phyloP scores from a whole-genome alignment of 352 stramenopile species.

The Phytophthora sp. region DNA sequence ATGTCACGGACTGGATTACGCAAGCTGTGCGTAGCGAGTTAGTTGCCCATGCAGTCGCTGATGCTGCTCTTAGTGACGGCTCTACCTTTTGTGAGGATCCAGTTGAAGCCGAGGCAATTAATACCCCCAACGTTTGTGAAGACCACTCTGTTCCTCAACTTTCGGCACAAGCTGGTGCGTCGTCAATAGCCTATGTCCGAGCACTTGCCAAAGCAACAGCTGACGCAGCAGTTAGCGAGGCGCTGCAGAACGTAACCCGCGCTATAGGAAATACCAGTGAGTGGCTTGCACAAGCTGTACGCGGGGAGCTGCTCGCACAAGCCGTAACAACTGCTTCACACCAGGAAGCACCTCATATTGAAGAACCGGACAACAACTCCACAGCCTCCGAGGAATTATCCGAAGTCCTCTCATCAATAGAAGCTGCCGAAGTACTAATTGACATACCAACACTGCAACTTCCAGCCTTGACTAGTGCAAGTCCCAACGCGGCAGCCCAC shows the following conservation, averaged over 20 bases:
- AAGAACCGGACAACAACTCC: slow-evolving; percentile 1
- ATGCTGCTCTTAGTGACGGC: background rate
- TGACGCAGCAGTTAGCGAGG: slow-evolving; percentile 3
- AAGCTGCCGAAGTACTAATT: background rate
- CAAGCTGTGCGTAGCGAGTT: slow-evolving; percentile 7
- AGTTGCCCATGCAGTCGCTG: background rate
- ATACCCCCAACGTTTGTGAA: background rate
- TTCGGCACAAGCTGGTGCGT: background rate
- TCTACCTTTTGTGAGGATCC: background rate
- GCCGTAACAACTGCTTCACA: background rate
- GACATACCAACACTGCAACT: slow-evolving; percentile 6
- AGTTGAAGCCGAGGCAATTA: background rate
- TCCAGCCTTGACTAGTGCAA: background rate
- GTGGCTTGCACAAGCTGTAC: slow-evolving; percentile 3
- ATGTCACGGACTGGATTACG: background rate
- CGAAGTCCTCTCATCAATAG: background rate
- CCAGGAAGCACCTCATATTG: background rate
- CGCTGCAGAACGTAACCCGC: slow-evolving; percentile 13
- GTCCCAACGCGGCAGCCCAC: background rate
- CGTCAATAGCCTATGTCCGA: background rate
- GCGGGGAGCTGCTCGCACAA: slow-evolving; percentile 6
- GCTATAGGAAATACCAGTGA: slow-evolving; percentile 7
- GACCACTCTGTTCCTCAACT: slow-evolving; percentile 1
- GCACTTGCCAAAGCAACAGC: slow-evolving; percentile 16
- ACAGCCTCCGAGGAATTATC: background rate